These are phyloP conservation scores for Gnomoniopsis sp. DNA, from an alignment of 2,329 filamentous ascomycete species.

Conservation along the genomic window DNA sequence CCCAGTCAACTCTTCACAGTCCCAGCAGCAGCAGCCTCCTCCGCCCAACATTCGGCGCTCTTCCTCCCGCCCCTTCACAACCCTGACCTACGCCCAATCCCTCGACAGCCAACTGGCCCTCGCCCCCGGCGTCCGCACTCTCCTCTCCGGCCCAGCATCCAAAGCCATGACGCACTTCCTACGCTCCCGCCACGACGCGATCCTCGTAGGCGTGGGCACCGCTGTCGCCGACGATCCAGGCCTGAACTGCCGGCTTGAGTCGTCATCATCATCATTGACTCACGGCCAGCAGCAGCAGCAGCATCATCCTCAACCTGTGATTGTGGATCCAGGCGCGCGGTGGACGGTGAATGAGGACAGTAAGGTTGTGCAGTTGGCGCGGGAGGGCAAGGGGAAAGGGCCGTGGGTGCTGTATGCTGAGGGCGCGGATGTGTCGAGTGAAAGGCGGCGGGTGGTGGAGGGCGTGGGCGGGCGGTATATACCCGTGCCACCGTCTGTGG, in stretches of 20 bases:
- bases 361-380: conserved; percentile 64
- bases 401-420: conserved; percentile 67
- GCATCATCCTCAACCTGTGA: conserved; percentile 60
- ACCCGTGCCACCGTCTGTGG: conserved; percentile 30
- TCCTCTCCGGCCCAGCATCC: conserved; percentile 75
- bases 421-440: conserved; percentile 37
- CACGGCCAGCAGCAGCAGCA: conserved; percentile 32
- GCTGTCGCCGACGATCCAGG: conserved; percentile 81
- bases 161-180: conserved; percentile 95
- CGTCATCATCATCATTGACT: no score
- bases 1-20: conserved; percentile 1
- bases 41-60: background rate
- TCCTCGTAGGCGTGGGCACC: conserved; percentile 81
- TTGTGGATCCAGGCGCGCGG: conserved; percentile 75
- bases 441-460: conserved; percentile 40
- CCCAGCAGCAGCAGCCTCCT: conserved; percentile 11
- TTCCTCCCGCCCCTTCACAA: conserved; percentile 52
- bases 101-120: conserved; percentile 79
- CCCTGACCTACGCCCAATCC: conserved; percentile 86
- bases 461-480: conserved; percentile 53
- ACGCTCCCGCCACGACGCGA: conserved; percentile 76
- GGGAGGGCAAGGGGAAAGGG: conserved; percentile 63
- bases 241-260: conserved; percentile 72
- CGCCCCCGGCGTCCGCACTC: conserved; percentile 74
- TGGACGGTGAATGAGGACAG: conserved; percentile 62